These are phyloP conservation scores for Azolla pinnata DNA, from an alignment of 75 land plant species.

Conservation along the genomic window DNA sequence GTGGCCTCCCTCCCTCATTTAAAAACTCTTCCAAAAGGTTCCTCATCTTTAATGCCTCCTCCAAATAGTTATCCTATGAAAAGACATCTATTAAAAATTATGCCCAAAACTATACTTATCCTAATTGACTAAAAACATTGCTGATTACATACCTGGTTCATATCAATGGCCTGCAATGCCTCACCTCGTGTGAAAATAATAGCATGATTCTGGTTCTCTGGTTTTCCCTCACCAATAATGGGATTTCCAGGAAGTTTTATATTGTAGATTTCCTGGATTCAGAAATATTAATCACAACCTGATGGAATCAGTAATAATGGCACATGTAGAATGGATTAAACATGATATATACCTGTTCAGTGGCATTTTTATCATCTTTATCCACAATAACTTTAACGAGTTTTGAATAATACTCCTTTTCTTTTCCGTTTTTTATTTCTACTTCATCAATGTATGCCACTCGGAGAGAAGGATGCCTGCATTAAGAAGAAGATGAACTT, in stretches of 20 bases:
- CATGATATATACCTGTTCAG: background rate
- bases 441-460: slow-evolving; percentile 54
- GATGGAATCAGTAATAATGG: too few species aligned
- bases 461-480: slow-evolving; percentile 40
- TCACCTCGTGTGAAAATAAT: slow-evolving; percentile 34
- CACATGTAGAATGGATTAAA: background rate
- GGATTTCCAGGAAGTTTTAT: background rate
- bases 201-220: slow-evolving; percentile 7
- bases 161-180: slow-evolving; percentile 66
- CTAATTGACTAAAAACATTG: too few species aligned
- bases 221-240: slow-evolving; percentile 3
- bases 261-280: background rate
- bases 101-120: too few species aligned
- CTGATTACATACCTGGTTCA: slow-evolving; percentile 67
- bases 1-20: slow-evolving; percentile 45
- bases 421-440: slow-evolving; percentile 13
- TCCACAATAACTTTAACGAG: background rate
- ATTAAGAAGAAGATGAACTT: too few species aligned
- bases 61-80: slow-evolving; percentile 84
- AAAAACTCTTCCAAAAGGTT: slow-evolving; percentile 84
- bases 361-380: background rate
- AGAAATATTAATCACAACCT: background rate
- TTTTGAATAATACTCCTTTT: background rate
- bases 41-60: slow-evolving; percentile 96
- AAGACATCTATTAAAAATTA: too few species aligned